phyloP scores from a whole-genome alignment of 2,329 filamentous ascomycete genomes.

The Aspergillus fumigatiaffinis region DNA sequence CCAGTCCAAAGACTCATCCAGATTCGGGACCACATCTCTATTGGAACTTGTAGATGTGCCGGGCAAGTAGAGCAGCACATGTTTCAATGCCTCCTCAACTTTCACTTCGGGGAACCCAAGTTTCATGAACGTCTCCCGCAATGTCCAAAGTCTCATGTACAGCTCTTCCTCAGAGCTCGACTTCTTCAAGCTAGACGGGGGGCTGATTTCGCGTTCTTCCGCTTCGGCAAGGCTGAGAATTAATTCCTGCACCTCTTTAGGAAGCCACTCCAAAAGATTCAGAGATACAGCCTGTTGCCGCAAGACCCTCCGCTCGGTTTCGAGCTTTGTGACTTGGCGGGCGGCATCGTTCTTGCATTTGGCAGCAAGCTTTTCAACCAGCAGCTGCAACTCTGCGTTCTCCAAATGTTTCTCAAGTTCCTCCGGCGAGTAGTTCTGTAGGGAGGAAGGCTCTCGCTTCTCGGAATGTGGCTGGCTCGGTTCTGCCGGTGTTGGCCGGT shows the following conservation, averaged over 20 bases:
- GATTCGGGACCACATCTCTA: slow-evolving; percentile 73
- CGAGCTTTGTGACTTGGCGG: slow-evolving; percentile 71
- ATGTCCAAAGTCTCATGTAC: slow-evolving; percentile 75
- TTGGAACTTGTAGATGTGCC: slow-evolving; percentile 51
- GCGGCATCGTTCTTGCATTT: slow-evolving; percentile 76
- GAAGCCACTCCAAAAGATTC: slow-evolving; percentile 73
- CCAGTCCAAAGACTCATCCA: slow-evolving; percentile 88
- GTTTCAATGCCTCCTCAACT: slow-evolving; percentile 60
- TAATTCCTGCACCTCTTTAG: slow-evolving; percentile 71
- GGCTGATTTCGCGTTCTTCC: slow-evolving; percentile 38
- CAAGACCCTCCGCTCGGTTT: slow-evolving; percentile 80
- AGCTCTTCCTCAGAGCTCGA: slow-evolving; percentile 69
- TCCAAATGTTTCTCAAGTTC: slow-evolving; percentile 88
- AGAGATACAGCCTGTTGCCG: slow-evolving; percentile 72
- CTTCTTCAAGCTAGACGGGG: slow-evolving; percentile 30
- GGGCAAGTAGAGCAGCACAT: slow-evolving; percentile 64
- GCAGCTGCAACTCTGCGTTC: slow-evolving; percentile 79
- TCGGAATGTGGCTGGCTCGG: slow-evolving; percentile 12
- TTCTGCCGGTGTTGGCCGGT: slow-evolving; percentile 22
- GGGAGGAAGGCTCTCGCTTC: slow-evolving; percentile 25
- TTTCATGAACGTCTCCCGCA: slow-evolving; percentile 67
- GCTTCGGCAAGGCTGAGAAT: slow-evolving; percentile 62
- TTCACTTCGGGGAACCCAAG: slow-evolving; percentile 64
- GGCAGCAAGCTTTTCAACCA: slow-evolving; percentile 77
- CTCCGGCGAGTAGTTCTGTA: slow-evolving; percentile 67